phyloP scores from a whole-genome alignment of 108 stramenopile genomes.

The Tribonema minus region DNA sequence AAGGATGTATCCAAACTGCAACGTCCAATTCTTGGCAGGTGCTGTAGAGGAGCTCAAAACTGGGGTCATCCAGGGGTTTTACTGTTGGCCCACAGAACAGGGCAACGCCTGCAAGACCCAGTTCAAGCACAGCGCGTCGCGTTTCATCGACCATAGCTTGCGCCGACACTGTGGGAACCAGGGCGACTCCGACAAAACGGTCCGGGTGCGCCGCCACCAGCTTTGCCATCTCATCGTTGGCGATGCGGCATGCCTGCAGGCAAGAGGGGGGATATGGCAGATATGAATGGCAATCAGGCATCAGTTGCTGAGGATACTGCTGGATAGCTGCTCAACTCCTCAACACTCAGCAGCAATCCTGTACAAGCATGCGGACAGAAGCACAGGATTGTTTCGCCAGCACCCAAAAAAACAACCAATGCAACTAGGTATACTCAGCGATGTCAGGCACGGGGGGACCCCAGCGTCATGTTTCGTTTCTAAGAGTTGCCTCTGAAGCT shows the following conservation, averaged over 20 bases:
- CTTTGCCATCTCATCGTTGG: slow-evolving; percentile 40
- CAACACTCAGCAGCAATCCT: not conserved
- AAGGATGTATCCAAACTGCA: slow-evolving; percentile 45
- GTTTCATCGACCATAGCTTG: slow-evolving; percentile 26
- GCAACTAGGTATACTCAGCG: too few species aligned
- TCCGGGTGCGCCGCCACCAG: slow-evolving; percentile 16
- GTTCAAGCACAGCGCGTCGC: slow-evolving; percentile 9
- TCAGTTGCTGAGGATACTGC: too few species aligned
- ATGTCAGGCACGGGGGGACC: too few species aligned
- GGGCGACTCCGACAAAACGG: slow-evolving; percentile 29
- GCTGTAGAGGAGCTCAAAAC: slow-evolving; percentile 36
- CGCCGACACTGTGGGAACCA: slow-evolving; percentile 14
- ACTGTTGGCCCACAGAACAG: slow-evolving; percentile 30
- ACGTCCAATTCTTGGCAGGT: slow-evolving; percentile 21
- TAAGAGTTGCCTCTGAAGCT: too few species aligned
- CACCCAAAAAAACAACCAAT: too few species aligned
- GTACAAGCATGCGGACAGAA: too few species aligned
- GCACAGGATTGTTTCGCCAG: too few species aligned
- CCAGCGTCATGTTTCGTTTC: too few species aligned
- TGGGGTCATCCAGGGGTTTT: slow-evolving; percentile 38
- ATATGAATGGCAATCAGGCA: too few species aligned
- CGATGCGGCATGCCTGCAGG: slow-evolving; percentile 28
- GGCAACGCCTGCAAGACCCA: slow-evolving; percentile 39
- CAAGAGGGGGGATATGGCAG: not conserved
- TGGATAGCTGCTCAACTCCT: not conserved